Evolutionary conservation across 176 grass and related monocot genomes (phyloP).

Genomic region (Rhynchospora breviuscula): DNA sequence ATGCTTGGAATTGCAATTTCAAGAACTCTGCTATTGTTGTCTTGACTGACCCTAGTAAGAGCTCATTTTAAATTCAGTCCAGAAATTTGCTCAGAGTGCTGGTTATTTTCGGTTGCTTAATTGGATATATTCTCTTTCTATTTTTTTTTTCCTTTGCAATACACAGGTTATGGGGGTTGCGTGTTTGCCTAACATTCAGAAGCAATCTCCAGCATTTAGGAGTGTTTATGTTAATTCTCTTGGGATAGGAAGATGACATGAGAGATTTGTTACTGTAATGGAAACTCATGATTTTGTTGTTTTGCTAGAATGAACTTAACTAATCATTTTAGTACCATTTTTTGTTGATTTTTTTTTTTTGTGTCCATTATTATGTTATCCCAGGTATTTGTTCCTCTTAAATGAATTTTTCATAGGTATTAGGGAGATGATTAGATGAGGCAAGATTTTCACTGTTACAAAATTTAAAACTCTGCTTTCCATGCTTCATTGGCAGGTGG

Average conservation of each 20-base stretch:
- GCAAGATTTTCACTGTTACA: neutral
- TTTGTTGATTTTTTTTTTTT: neutral
- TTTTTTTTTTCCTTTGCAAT: neutral
- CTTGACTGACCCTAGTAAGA: constrained; percentile 62
- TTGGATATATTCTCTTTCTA: no score
- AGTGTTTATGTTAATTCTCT: neutral
- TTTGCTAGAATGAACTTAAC: neutral
- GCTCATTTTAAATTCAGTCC: neutral
- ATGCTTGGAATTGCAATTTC: constrained; percentile 80
- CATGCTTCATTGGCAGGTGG: neutral
- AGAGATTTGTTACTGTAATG: neutral
- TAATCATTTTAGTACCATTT: neutral
- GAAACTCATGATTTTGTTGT: neutral
- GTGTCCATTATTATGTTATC: constrained; percentile 2
- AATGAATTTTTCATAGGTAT: neutral
- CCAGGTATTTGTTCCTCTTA: neutral
- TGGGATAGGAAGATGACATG: neutral
- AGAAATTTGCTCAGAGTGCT: neutral
- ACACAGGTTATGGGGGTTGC: constrained; percentile 12
- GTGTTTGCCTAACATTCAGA: neutral
- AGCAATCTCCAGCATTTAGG: neutral
- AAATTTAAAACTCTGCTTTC: neutral
- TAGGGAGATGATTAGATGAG: neutral
- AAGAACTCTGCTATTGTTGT: constrained; percentile 51
- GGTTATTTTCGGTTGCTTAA: neutral